Evolutionary conservation across 345 rosid genomes (phyloP).

Genomic region (Citrus inodora): DNA sequence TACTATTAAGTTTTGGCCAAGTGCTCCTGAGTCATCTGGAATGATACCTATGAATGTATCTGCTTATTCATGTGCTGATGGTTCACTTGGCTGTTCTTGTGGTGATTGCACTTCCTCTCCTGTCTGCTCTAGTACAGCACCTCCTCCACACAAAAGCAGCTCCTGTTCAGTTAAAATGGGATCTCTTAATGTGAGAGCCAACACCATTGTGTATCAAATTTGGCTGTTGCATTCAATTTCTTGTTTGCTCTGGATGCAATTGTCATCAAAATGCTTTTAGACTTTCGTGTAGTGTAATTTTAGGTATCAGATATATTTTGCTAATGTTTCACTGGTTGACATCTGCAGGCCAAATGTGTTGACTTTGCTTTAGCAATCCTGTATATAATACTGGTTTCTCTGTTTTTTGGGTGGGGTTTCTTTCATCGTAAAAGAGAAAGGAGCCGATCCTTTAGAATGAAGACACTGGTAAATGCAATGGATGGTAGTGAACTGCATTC

Average conservation of each 20-base stretch:
- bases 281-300: neutral
- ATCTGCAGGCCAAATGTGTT: constrained; percentile 73
- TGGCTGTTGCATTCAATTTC: neutral
- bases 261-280: neutral
- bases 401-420: constrained; percentile 73
- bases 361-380: constrained; percentile 60
- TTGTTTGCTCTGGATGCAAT: neutral
- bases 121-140: constrained; percentile 61
- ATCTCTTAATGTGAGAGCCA: constrained; percentile 59
- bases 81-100: constrained; percentile 91
- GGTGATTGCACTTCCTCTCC: constrained; percentile 92
- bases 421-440: constrained; percentile 48
- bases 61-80: constrained; percentile 78
- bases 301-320: constrained; percentile 8
- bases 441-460: constrained; percentile 32
- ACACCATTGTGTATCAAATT: neutral
- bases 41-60: constrained; percentile 84
- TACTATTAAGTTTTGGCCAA: constrained; percentile 62
- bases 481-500: constrained; percentile 44
- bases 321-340: constrained; percentile 27
- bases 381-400: constrained; percentile 56
- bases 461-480: constrained; percentile 42
- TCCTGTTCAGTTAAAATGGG: constrained; percentile 78
- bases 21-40: constrained; percentile 47
- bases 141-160: constrained; percentile 62